Base-by-base conservation (phyloP, 208 protist genomes). In the Borovskyia barvae region DNA sequence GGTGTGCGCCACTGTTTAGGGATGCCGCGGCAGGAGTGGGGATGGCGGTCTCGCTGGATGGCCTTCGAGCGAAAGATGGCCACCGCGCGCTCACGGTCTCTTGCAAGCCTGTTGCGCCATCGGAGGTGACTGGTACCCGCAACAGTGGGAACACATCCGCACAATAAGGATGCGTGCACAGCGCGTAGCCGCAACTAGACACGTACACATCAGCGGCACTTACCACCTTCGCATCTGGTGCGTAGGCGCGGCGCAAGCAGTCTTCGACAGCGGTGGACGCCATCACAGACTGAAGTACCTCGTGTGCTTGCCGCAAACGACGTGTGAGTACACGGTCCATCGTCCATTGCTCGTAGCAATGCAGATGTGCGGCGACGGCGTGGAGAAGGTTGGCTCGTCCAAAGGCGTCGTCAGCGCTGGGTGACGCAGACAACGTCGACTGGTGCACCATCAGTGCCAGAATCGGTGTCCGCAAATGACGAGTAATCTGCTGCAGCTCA, bases 181-280 rank as follows among this genome's bases (percentile, higher is more conserved):
- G 57, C 20, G 85, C 58, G 67, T 86, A 92, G 5, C 55, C 77
- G 60, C 82, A 90, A 28, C 72, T 72, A 14, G 85, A 80, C 20
- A 82, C 54, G 63, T 81, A 85, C 3, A 85, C 55, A 49, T 92
- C 85, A 6, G 75, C 69, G 3, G 70, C 50, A 26, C 70, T 86
- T 19, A 89, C 72, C 20, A 75, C 41, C 39, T 68, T 75, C 47
- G 55, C 43, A 39, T 61, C 46, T 12, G 49, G 45, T 9, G 50
- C 49, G 47, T 66, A 77, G 40, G 50, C 62, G 45, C 69, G 60
- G 33, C 54, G 42, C 42, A 80, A 53, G 8, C 52, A 41, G 40
- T 59, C 32, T 8, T 65, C 49, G 0, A 73, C 72, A 5, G 77
- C 68, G 35, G 55, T 52, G 40, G 53, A 63, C 15, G 63, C 64